Evolutionary conservation across 2,329 filamentous ascomycete genomes (phyloP), one percentile per base, ranked within the genome.

Genomic region (Neonectria magnoliae): DNA sequence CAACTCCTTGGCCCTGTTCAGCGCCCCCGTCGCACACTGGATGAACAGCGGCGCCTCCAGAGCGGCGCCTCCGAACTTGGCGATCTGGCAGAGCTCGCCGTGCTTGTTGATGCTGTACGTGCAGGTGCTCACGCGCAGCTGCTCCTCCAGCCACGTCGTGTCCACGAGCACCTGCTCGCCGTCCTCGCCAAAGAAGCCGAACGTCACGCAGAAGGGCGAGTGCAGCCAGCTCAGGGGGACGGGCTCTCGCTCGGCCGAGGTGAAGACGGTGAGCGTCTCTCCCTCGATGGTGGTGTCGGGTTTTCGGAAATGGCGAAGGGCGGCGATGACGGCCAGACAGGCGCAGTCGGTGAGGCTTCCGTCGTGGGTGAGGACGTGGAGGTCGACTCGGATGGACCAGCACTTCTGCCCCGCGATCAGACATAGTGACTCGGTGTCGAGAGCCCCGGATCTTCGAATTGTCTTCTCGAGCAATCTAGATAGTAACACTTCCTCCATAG

Each of bases 361-460:
- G 77, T 98, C 95, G 76, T 94, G 93, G 55, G 93, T 91, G 50
- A 98, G 86, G 51, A 98, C 90, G 80, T 99, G 96, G 22, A 98
- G 88, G 78, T 98, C 95, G 20, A 93, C 94, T 62, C 95, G 90
- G 67, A 99, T 86, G 65, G 91, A 91, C 90, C 96, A 99, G 82
- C 93, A 96, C 79, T 97, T 97, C 65, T 92, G 86, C 8, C 93
- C 94, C 11, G 96, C 94, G 29, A 98, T 85, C 22, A 99, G 93
- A 79, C 96, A 99, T 48, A 99, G 87, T 4, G 94, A 97, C 81
- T 99, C 96, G 36, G 94, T 97, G 78, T 98, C 95, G 44, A 99
- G 88, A 7, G 96, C 95, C 71, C 92, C 92, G 1, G 94, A 97
- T 65, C 96, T 91, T 45, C 96, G 94, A 65, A 98, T 89, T 9